Evolutionary conservation across 2,329 filamentous ascomycete genomes (phyloP), one percentile per base, ranked within the genome.

Genomic region (Colletotrichum shisoi): DNA sequence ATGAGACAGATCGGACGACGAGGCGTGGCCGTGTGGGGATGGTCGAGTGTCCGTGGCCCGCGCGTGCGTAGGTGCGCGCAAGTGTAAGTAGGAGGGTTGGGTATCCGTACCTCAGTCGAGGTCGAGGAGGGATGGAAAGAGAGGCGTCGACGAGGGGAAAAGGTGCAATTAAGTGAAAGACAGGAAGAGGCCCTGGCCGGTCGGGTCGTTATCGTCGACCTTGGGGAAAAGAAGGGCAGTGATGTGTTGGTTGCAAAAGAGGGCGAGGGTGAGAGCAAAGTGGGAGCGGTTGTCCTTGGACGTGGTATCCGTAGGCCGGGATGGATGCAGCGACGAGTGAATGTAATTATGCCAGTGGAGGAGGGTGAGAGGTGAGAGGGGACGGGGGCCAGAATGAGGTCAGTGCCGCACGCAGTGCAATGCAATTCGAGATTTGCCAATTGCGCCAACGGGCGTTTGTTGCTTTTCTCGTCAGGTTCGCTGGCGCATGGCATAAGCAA

Each of bases 321-420:
- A 37, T 34, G 39, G 48, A 53, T 17, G 37, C 37, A 27, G 46
- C 61, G 37, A 37, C 45, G 34, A 49, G 52, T 40, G 58, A 45
- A 27, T 63, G 60, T 52, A 58, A 63, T 63, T 48, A 67, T 58
- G 63, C 59, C 44, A 51, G 59, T 63, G 59, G 63, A 56, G 63
- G 53, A 42, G 21, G 39, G 49, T 52, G 24, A 9, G 7, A 54
- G 49, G 37, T 56, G 21, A 52, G 37, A 34, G 59, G 53, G 11
- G 40, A 52, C 44, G 40, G 46, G 63, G 52, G 48, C 44, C 52
- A 57, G 59, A 46, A 42, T 67, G 63, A 63, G 63, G 40, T 63
- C 60, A 63, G 59, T 67, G 63, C 59, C 45, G 51, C 51, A 48
- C 42, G 57, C 42, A 52, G 12, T 42, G 42, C 45, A 44, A 62